Evolutionary conservation across 2,329 filamentous ascomycete species (phyloP).

Genomic region (Escovopsis sp.): DNA sequence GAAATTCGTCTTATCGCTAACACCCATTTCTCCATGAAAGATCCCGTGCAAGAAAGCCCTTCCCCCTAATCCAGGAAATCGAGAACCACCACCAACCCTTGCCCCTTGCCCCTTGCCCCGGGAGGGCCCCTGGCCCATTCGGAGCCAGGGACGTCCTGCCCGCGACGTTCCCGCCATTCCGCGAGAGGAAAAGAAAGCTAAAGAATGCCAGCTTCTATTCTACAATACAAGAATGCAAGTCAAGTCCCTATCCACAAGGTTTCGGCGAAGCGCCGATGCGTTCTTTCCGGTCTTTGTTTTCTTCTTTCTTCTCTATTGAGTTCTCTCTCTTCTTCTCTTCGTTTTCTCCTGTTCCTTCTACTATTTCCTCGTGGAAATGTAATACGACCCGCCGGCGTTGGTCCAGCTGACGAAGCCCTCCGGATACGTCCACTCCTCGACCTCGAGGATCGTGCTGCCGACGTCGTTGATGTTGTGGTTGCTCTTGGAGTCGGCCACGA

Average conservation of each 20-base stretch:
- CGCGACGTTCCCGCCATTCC: no score
- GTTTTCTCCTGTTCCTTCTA: slow-evolving; percentile 6
- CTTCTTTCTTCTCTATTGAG: no score
- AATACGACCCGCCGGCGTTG: slow-evolving; percentile 68
- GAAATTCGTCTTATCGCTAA: slow-evolving; percentile 3
- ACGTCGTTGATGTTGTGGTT: slow-evolving; percentile 65
- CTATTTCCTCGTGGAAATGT: slow-evolving; percentile 66
- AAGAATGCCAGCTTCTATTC: slow-evolving; percentile 1
- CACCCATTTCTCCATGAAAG: slow-evolving; percentile 1
- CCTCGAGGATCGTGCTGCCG: slow-evolving; percentile 65
- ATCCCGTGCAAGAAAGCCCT: background rate
- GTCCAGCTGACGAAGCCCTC: slow-evolving; percentile 86
- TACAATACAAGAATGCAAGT: slow-evolving; percentile 4
- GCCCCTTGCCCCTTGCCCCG: no score
- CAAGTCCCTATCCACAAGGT: background rate
- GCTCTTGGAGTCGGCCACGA: slow-evolving; percentile 67
- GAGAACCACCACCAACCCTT: no score
- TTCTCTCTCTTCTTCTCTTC: no score
- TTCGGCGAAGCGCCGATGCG: no score
- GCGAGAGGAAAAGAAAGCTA: background rate
- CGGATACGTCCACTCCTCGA: slow-evolving; percentile 45
- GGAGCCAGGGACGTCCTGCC: no score
- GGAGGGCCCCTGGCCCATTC: no score
- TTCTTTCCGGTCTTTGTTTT: no score
- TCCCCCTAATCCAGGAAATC: no score